These are phyloP conservation scores for Coffea humblotiana DNA, from an alignment of 305 asterid species.

Conservation along the genomic window DNA sequence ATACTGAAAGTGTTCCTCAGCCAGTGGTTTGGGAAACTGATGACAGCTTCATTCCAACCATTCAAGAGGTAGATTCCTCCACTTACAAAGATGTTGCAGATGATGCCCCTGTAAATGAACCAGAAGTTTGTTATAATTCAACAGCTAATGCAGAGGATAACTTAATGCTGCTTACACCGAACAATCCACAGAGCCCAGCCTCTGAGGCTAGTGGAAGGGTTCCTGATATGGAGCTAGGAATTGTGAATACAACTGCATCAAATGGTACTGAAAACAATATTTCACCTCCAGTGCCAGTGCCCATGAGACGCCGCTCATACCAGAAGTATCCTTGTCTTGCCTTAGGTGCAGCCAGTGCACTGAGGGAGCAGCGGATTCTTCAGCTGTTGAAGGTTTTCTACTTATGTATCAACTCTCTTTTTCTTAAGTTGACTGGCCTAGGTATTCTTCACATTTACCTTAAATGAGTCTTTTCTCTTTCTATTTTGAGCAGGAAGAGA, in stretches of 20 bases:
- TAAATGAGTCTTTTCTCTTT: conserved; percentile 25
- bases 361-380: conserved; percentile 83
- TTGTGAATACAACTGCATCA: conserved; percentile 32
- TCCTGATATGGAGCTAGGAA: conserved; percentile 38
- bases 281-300: conserved; percentile 34
- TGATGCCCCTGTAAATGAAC: conserved; percentile 26
- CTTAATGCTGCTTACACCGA: conserved; percentile 33
- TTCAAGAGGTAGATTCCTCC: conserved; percentile 40
- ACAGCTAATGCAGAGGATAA: conserved; percentile 37
- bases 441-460: background rate
- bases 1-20: conserved; percentile 35
- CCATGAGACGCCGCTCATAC: conserved; percentile 50
- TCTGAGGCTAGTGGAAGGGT: conserved; percentile 33
- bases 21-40: conserved; percentile 28
- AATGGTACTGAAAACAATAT: conserved; percentile 31
- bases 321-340: conserved; percentile 60
- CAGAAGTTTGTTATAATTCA: conserved; percentile 39
- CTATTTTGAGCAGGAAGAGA: conserved; percentile 66
- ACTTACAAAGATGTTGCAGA: conserved; percentile 35
- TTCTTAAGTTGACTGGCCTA: background rate
- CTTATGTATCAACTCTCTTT: conserved; percentile 20
- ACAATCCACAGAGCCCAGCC: conserved; percentile 37
- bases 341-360: conserved; percentile 45
- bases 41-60: conserved; percentile 39
- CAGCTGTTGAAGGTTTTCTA: conserved; percentile 75